Conservation (phyloP, 2,329 filamentous ascomycete genomes). For the Biscogniauxia sp. region DNA sequence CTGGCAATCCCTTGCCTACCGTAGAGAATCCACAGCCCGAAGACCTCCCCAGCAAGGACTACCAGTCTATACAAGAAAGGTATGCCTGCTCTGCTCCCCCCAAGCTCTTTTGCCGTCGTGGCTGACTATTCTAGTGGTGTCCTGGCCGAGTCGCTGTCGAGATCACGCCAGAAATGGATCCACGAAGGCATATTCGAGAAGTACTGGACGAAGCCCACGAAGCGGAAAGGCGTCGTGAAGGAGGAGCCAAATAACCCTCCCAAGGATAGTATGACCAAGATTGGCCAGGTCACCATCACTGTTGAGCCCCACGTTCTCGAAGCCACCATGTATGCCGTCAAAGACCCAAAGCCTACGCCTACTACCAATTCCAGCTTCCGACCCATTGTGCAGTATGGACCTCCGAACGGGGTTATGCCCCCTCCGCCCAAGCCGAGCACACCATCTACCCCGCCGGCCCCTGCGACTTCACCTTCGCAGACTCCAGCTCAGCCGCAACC, state of each 20-base stretch:
- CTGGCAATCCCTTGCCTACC: constrained; percentile 69
- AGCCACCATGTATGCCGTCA: constrained; percentile 70
- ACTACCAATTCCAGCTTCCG: constrained; percentile 40
- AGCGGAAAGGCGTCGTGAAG: constrained; percentile 62
- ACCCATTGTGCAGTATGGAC: constrained; percentile 64
- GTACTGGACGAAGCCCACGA: constrained; percentile 73
- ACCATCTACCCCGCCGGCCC: constrained; percentile 24
- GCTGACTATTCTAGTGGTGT: constrained; percentile 57
- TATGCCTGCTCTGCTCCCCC: constrained; percentile 31
- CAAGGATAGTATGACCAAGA: constrained; percentile 69
- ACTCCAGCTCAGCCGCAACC: constrained; percentile 16
- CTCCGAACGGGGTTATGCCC: constrained; percentile 61
- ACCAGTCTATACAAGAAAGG: constrained; percentile 73
- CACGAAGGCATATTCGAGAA: constrained; percentile 71
- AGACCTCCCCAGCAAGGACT: constrained; percentile 62
- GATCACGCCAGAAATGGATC: constrained; percentile 73
- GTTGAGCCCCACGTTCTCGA: constrained; percentile 80
- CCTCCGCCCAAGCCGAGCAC: constrained; percentile 42
- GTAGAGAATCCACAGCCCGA: constrained; percentile 65
- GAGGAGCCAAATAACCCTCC: constrained; percentile 66
- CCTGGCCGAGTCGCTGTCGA: constrained; percentile 67
- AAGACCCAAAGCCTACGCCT: constrained; percentile 55
- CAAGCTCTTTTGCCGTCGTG: constrained; percentile 11
- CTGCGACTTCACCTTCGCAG: constrained; percentile 18
- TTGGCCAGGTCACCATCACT: constrained; percentile 70